Percentiles rank a stretch among this genome's conserved stretches.
phyloP scores from a whole-genome alignment of 2,329 filamentous ascomycete genomes.

The Aspergillus oerlinghausenensis region DNA sequence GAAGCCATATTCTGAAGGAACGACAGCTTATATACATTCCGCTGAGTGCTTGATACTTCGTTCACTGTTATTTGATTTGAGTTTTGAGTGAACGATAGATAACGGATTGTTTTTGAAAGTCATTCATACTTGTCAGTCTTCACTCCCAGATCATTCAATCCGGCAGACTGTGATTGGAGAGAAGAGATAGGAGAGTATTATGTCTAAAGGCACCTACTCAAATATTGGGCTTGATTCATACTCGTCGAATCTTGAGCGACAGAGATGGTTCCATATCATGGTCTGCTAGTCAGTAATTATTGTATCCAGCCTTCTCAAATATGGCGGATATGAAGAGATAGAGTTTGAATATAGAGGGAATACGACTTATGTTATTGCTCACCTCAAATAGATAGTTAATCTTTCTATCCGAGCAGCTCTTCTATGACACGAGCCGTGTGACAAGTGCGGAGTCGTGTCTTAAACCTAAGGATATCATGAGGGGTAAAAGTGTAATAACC shows the following conservation, averaged over 20 bases:
- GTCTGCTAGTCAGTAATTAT: neutral
- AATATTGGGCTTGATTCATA: too few species aligned
- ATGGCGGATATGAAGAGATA: too few species aligned
- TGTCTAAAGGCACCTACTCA: neutral
- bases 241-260: neutral
- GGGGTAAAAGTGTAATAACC: neutral
- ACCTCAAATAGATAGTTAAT: neutral
- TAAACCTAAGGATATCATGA: neutral
- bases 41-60: neutral
- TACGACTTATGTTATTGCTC: too few species aligned
- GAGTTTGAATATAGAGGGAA: neutral
- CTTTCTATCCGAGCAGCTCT: neutral
- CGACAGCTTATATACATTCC: neutral
- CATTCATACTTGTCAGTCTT: neutral
- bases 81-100: neutral
- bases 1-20: neutral
- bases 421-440: neutral
- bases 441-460: neutral
- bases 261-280: neutral
- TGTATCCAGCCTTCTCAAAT: neutral
- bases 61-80: neutral
- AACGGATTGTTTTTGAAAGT: neutral
- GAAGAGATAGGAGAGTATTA: neutral
- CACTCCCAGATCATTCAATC: neutral
- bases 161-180: neutral